These are phyloP conservation scores for Jacaranda copaia DNA, from an alignment of 257 asterid genomes.

Conservation along the genomic window DNA sequence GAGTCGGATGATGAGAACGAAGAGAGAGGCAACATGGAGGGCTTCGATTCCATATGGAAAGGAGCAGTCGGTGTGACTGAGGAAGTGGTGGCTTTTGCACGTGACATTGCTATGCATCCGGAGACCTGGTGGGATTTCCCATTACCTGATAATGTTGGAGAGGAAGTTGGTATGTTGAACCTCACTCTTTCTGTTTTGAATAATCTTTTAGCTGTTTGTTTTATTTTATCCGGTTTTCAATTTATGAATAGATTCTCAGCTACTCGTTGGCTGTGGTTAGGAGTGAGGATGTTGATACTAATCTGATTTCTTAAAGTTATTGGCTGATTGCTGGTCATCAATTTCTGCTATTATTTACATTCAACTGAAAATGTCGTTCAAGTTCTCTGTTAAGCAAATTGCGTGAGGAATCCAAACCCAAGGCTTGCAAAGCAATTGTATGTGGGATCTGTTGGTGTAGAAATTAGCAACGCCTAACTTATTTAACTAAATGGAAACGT, in stretches of 20 bases:
- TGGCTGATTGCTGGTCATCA: constrained; percentile 6
- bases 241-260: constrained; percentile 16
- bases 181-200: not conserved
- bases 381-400: constrained; percentile 1
- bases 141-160: constrained; percentile 57
- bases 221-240: not conserved
- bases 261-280: not conserved
- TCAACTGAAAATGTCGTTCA: not conserved
- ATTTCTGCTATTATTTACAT: not conserved
- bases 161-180: constrained; percentile 47
- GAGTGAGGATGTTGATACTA: not conserved
- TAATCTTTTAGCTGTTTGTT: not conserved
- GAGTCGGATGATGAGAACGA: constrained; percentile 75
- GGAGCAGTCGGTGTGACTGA: constrained; percentile 87
- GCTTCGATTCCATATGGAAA: constrained; percentile 34
- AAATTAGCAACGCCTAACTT: not conserved
- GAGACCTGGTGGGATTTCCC: constrained; percentile 98
- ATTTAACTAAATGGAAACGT: not conserved
- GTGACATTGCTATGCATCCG: constrained; percentile 85
- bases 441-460: not conserved
- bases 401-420: not conserved
- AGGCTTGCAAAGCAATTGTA: not conserved
- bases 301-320: constrained; percentile 15
- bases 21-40: constrained; percentile 38
- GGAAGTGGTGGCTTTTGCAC: constrained; percentile 80